phyloP scores from a whole-genome alignment of 192 early-diverging fungal genomes.

The Backusella australiensis region DNA sequence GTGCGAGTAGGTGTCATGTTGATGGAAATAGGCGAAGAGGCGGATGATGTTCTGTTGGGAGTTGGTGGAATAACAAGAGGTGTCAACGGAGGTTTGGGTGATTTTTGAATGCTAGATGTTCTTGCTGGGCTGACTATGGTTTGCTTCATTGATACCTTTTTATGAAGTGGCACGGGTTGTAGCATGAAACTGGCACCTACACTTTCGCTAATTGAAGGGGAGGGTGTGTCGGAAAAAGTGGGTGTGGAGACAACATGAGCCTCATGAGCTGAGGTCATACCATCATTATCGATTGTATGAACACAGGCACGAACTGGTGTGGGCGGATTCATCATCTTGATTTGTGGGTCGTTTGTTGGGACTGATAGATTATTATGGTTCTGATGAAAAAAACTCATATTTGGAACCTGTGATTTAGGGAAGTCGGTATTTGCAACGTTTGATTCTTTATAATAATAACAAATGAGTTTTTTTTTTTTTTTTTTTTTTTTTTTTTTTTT shows the following conservation, averaged over 20 bases:
- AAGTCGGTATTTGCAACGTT: not conserved
- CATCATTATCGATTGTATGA: not conserved
- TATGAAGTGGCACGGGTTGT: conserved; percentile 14
- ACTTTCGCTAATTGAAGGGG: not conserved
- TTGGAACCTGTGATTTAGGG: not conserved
- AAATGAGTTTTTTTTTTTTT: not conserved
- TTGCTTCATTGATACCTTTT: not conserved
- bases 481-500: no score
- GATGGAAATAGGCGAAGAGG: not conserved
- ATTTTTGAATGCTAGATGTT: not conserved
- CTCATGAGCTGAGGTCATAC: not conserved
- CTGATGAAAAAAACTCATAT: conserved; percentile 5
- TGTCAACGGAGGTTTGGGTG: conserved; percentile 15
- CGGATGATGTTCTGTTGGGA: conserved; percentile 13
- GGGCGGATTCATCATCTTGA: conserved; percentile 11
- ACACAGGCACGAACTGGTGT: conserved; percentile 13
- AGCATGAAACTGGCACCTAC: not conserved
- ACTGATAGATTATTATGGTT: conserved; percentile 6
- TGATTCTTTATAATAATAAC: not conserved
- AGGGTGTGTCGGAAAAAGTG: not conserved
- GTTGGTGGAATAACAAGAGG: conserved; percentile 36
- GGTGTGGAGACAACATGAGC: not conserved
- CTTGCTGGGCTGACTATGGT: not conserved
- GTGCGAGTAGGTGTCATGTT: not conserved
- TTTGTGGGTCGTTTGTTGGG: not conserved